Evolutionary conservation across 1,284 basidiomycete species (phyloP), one percentile per base, ranked within the genome.

Genomic region (Ceraceosorus bombacis): DNA sequence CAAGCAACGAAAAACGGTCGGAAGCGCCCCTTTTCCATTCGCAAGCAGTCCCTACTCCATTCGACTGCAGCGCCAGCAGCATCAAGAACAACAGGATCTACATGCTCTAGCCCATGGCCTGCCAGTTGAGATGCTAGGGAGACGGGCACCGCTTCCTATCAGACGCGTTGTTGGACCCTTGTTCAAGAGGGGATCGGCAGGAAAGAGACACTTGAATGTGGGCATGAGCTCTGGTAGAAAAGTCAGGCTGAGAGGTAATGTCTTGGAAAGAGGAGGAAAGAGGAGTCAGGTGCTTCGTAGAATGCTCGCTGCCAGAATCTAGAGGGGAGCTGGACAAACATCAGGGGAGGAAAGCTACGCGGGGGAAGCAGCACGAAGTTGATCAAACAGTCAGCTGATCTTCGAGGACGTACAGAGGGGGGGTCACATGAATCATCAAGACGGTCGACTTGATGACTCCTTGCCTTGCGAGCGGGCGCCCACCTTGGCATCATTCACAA

Each of bases 181-280:
- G 48, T 61, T 57, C 59, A 61, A 61, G 49, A 12, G 59, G 41
- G 59, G 46, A 13, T 15, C 36, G 41, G 37, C 59, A 13, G 59
- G 59, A 17, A 61, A 57, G 54, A 48, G 41, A 41, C 59, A 61
- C 39, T 27, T 61, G n/a, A 61, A 61, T 41, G 13, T 37, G 9
- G 38, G 46, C 39, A 51, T 58, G 43, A 15, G 39, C 46, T 17
- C 12, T 15, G 43, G 13, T 46, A 10, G 15, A 15, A 46, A 46
- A 4, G 43, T 10, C 43, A 10, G 43, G 10, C 43, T 46, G 43
- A 10, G 43, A 10, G 43, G 43, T 15, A 46, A 10, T 15, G 43
- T 15, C 43, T 10, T 46, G 43, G 10, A 46, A 10, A 10, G 43
- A 10, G 9, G 10, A 15, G 43, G 43, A 10, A 46, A 46, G 43